Evolutionary conservation across 2,329 filamentous ascomycete species (phyloP), one percentile per base, ranked within the genome.

Genomic region (Aspergillus jensenii): DNA sequence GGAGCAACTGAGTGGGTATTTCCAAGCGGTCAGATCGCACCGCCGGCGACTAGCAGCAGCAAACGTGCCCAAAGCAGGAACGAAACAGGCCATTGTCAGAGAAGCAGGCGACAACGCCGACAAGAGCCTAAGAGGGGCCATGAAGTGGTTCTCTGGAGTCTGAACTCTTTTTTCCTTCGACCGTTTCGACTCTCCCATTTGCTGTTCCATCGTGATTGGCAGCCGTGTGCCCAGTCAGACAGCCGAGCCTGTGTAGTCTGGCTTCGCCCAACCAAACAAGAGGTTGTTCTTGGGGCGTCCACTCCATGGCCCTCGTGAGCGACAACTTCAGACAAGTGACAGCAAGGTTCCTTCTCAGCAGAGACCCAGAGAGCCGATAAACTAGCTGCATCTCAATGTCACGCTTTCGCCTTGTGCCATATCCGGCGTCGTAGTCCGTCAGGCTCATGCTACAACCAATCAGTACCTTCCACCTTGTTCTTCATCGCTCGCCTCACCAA

Each of bases 61-160:
- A 69, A 56, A 63, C 57, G 62, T 69, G 67, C 67, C 67, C 67
- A 66, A 69, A 63, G 56, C 52, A 61, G 61, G 60, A 59, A 64
- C 59, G 35, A 59, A 55, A 61, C 50, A 55, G 49, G 27, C 56
- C 58, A 55, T 57, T 35, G 41, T 52, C 48, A 55, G 52, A 58
- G 15, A 46, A 37, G 44, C 45, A 54, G 43, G n/a, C 11, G 14
- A n/a, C 31, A n/a, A 25, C 14, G 43, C 17, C 52, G 39, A 55
- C 60, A 45, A 54, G 46, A 48, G 27, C 27, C 27, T 31, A 11
- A 37, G 35, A 37, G 35, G 53, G 58, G 56, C 56, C 56, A 12
- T 55, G 61, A 55, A 54, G 56, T 63, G 55, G 61, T 39, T 49
- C 59, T 50, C 25, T 12, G 23, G 11, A 46, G 27, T 31, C 27